phyloP scores from a whole-genome alignment of 2,329 filamentous ascomycete genomes.

The Colletotrichum higginsianum region DNA sequence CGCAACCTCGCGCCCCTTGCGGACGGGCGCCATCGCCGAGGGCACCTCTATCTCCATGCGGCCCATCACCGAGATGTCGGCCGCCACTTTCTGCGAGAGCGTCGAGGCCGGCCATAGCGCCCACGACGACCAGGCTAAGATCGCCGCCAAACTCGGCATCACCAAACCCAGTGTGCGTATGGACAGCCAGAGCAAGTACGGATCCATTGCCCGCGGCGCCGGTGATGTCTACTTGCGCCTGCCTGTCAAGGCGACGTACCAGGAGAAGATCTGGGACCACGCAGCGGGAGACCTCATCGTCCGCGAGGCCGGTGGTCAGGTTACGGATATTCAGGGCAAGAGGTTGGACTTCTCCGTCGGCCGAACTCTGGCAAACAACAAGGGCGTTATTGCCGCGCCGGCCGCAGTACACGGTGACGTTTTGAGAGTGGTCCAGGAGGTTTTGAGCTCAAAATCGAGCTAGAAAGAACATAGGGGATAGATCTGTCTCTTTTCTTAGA shows the following conservation, averaged over 20 bases:
- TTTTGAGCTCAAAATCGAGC: slow-evolving; percentile 64
- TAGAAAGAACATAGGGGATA: slow-evolving; percentile 10
- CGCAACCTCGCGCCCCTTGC: slow-evolving; percentile 83
- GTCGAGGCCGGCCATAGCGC: slow-evolving; percentile 94
- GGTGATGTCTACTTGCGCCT: slow-evolving; percentile 95
- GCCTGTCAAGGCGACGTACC: slow-evolving; percentile 87
- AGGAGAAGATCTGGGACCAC: slow-evolving; percentile 99
- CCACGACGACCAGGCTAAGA: slow-evolving; percentile 88
- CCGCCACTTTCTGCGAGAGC: slow-evolving; percentile 95
- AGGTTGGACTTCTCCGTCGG: slow-evolving; percentile 89
- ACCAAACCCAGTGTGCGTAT: slow-evolving; percentile 91
- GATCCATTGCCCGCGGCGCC: slow-evolving; percentile 91
- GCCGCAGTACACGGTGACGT: slow-evolving; percentile 82
- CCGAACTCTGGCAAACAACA: slow-evolving; percentile 89
- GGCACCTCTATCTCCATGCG: slow-evolving; percentile 82
- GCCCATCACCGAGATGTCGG: slow-evolving; percentile 78
- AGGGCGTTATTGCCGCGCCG: slow-evolving; percentile 92
- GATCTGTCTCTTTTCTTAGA: neutral
- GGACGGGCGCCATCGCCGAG: slow-evolving; percentile 65
- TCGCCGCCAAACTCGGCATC: slow-evolving; percentile 89
- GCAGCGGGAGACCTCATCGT: slow-evolving; percentile 96
- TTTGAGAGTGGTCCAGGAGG: slow-evolving; percentile 85
- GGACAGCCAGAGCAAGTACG: slow-evolving; percentile 99
- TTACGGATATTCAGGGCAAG: slow-evolving; percentile 90
- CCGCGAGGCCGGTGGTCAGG: slow-evolving; percentile 90